Base-by-base conservation (phyloP, 1,139 yeast species). In the Scheffersomyces insectosa region DNA sequence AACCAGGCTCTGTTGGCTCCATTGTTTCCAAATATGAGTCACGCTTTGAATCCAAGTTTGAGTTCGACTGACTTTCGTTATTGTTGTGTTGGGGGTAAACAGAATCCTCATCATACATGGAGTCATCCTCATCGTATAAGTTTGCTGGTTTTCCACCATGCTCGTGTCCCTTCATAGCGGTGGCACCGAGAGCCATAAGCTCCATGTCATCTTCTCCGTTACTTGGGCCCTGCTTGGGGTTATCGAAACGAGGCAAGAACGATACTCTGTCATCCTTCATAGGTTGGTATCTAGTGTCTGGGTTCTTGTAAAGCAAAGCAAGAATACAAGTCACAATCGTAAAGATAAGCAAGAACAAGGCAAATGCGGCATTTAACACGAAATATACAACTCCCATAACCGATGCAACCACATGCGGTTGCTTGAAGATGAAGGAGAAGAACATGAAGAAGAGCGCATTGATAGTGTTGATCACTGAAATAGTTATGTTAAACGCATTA, bases 241-340 rank as follows among this genome's bases (percentile, higher is more conserved):
- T 82, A 50, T 83, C 85, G 51, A 72, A 68, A 51, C 82, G 75
- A 28, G 83, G 83, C 55, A 83, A 79, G 66, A 93, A 93, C 16
- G 97, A 88, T 43, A 88, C 95, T 65, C 99, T 83, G 61, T 93
- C 99, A 63, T 93, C 99, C 56, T 87, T 86, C 89, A 93, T 88
- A 54, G 97, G 97, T 72, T 90, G 95, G 70, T 93, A 93, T 55
- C 97, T 79, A 12, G 95, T 83, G 66, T 93, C 99, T 44, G 99
- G 99, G 64, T 93, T 90, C 72, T 86, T 89, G 65, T 88, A 85
- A 30, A 91, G 58, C 54, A 91, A 67, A 0, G 97, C 97, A 63
- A 89, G 75, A 9, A 85, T 75, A 69, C 97, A 90, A 4, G 96
- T 88, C 37, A 90, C 82, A 53, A 91, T 84, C 42, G 96, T 88